Conservation (phyloP, 352 stramenopile genomes). For the Pythium dissotocum region DNA sequence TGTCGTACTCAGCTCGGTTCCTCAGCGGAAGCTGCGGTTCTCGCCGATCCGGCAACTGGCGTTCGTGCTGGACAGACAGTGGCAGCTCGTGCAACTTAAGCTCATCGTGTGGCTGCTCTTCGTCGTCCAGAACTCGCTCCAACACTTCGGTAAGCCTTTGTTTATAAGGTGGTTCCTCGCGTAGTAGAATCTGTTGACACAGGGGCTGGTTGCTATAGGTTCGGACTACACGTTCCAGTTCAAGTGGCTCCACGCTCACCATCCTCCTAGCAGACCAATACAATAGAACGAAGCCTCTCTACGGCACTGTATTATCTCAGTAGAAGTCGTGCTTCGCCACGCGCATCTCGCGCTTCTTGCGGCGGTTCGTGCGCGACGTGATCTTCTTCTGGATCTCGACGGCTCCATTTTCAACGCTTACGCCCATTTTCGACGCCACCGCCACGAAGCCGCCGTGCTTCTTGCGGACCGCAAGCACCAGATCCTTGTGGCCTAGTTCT, state of each 20-base stretch:
- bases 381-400: slow-evolving; percentile 76
- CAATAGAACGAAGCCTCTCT: not conserved
- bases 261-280: not conserved
- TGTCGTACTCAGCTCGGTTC: slow-evolving; percentile 18
- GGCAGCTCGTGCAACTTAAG: slow-evolving; percentile 26
- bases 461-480: slow-evolving; percentile 80
- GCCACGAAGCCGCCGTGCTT: slow-evolving; percentile 75
- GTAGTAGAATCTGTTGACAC: too few species aligned
- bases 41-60: slow-evolving; percentile 26
- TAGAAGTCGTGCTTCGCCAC: slow-evolving; percentile 74
- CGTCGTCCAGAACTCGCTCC: slow-evolving; percentile 9
- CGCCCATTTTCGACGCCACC: slow-evolving; percentile 60
- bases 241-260: not conserved
- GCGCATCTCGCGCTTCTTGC: slow-evolving; percentile 53
- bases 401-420: slow-evolving; percentile 34
- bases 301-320: slow-evolving; percentile 20
- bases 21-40: slow-evolving; percentile 30
- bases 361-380: slow-evolving; percentile 56
- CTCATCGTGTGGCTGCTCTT: slow-evolving; percentile 26
- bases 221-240: slow-evolving; percentile 2
- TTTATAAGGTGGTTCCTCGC: too few species aligned
- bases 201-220: not conserved
- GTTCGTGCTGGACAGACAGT: slow-evolving; percentile 37
- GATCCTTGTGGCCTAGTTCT: slow-evolving; percentile 50
- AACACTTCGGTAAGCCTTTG: slow-evolving; percentile 7